These are phyloP conservation scores for apple (Malus domestica) DNA, from an alignment of 306 rosid species.

Conservation along the genomic window ASM211411v1 NC_041798.1:19703001-19703500, in stretches of 20 bases:
- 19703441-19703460: neutral
- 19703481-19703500: neutral
- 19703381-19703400: slow-evolving; percentile 81
- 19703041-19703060: slow-evolving; percentile 77
- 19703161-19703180: slow-evolving; percentile 53
- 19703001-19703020: slow-evolving; percentile 77
- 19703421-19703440: slow-evolving; percentile 41
- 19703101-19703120: slow-evolving; percentile 45
- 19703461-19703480: neutral
- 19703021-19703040: slow-evolving; percentile 61
- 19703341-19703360: slow-evolving; percentile 68
- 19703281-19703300: slow-evolving; percentile 42
- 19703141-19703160: slow-evolving; percentile 78
- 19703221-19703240: slow-evolving; percentile 54
- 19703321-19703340: slow-evolving; percentile 65
- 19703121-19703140: slow-evolving; percentile 60
- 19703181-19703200: slow-evolving; percentile 55
- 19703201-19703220: slow-evolving; percentile 93
- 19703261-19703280: slow-evolving; percentile 22
- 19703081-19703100: slow-evolving; percentile 67
- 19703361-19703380: slow-evolving; percentile 63
- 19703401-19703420: slow-evolving; percentile 92
- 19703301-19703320: slow-evolving; percentile 28
- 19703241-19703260: slow-evolving; percentile 45
- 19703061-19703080: slow-evolving; percentile 88